Evolutionary conservation across 2,329 filamentous ascomycete species (phyloP).

Genomic region (Colletotrichum godetiae): DNA sequence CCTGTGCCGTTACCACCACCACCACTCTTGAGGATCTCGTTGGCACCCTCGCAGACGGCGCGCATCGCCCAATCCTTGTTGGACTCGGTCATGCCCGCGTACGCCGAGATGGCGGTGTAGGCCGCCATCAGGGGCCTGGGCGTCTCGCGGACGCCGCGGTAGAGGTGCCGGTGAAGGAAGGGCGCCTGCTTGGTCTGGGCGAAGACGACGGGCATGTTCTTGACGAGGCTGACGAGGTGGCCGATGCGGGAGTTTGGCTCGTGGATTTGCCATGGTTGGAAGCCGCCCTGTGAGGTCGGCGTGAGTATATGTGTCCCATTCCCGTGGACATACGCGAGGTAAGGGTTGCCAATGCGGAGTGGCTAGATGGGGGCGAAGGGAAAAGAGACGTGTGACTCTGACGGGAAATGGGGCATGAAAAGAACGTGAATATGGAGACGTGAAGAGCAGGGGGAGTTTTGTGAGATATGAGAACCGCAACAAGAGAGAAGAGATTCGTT

Average conservation of each 20-base stretch:
- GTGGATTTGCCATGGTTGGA: constrained; percentile 44
- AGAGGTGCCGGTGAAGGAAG: constrained; percentile 57
- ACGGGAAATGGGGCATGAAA: neutral
- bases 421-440: neutral
- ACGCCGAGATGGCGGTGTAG: constrained; percentile 53
- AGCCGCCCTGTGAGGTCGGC: constrained; percentile 1
- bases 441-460: neutral
- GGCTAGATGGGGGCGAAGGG: no score
- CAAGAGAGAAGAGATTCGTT: neutral
- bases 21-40: constrained; percentile 46
- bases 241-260: constrained; percentile 49
- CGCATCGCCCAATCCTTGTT: constrained; percentile 54
- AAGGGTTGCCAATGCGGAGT: neutral
- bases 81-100: constrained; percentile 48
- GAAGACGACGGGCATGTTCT: constrained; percentile 47
- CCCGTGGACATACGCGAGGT: neutral
- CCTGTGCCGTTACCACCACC: neutral
- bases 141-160: constrained; percentile 47
- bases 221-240: constrained; percentile 47
- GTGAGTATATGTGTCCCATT: constrained; percentile 1
- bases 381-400: neutral
- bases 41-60: constrained; percentile 50
- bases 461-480: neutral
- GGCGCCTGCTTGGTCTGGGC: constrained; percentile 50
- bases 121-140: constrained; percentile 53